Evolutionary conservation across 2,329 filamentous ascomycete genomes (phyloP).

Genomic region (Lachnellula arida): DNA sequence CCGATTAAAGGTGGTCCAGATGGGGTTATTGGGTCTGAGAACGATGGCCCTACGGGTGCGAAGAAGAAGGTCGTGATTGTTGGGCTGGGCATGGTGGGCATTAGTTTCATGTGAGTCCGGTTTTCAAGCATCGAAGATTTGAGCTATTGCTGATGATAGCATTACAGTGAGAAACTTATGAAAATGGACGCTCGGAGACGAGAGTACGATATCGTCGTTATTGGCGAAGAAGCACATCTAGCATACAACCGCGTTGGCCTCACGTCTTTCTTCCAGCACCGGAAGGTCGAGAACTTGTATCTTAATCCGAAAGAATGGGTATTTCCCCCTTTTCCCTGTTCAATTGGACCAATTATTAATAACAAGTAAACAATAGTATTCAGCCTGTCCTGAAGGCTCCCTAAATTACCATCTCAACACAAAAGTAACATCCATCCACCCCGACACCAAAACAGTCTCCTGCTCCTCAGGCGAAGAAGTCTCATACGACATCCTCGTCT

Average conservation of each 20-base stretch:
- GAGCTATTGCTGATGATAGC: background rate
- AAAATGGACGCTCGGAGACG: slow-evolving; percentile 73
- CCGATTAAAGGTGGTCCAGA: slow-evolving; percentile 21
- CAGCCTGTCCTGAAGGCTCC: slow-evolving; percentile 48
- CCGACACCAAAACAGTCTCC: slow-evolving; percentile 59
- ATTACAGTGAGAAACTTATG: slow-evolving; percentile 73
- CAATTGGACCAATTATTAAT: background rate
- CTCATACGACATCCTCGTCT: slow-evolving; percentile 73
- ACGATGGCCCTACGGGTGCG: slow-evolving; percentile 17
- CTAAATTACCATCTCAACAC: slow-evolving; percentile 75
- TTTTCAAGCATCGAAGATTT: background rate
- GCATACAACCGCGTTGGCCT: slow-evolving; percentile 90
- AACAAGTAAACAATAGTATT: slow-evolving; percentile 19
- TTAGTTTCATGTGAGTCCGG: slow-evolving; percentile 73
- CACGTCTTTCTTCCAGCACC: slow-evolving; percentile 83
- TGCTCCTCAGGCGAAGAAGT: slow-evolving; percentile 68
- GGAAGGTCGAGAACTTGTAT: slow-evolving; percentile 81
- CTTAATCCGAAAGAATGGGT: slow-evolving; percentile 83
- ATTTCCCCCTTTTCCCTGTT: slow-evolving; percentile 5
- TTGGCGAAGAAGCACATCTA: slow-evolving; percentile 82
- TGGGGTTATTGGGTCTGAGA: slow-evolving; percentile 22
- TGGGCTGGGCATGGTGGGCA: slow-evolving; percentile 86
- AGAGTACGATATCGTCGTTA: slow-evolving; percentile 77
- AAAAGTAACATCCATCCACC: slow-evolving; percentile 62
- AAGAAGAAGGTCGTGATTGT: slow-evolving; percentile 74